Evolutionary conservation across 768 basidiomycete genomes (phyloP).

Genomic region (Termitomyces sp.): DNA sequence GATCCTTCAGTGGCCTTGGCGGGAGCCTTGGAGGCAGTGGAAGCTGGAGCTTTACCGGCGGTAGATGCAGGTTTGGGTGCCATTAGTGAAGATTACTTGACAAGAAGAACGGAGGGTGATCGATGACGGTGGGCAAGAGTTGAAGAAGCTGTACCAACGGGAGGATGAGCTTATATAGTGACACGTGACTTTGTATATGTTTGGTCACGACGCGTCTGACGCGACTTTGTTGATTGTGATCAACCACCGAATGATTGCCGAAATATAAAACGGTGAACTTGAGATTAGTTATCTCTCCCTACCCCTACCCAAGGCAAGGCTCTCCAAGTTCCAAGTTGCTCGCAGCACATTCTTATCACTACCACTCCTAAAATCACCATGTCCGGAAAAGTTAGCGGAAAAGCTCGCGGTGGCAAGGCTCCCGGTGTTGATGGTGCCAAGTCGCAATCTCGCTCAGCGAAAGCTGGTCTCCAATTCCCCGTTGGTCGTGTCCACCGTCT

Average conservation of each 20-base stretch:
- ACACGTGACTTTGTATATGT: slow-evolving; percentile 33
- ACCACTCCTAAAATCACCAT: slow-evolving; percentile 16
- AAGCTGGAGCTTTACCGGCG: slow-evolving; percentile 79
- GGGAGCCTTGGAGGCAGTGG: slow-evolving; percentile 69
- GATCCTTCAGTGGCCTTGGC: slow-evolving; percentile 58
- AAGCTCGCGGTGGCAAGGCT: slow-evolving; percentile 34
- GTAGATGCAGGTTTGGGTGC: slow-evolving; percentile 78
- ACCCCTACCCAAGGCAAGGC: slow-evolving; percentile 7
- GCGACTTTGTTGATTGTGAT: slow-evolving; percentile 32
- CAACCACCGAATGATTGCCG: slow-evolving; percentile 2
- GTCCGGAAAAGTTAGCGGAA: slow-evolving; percentile 34
- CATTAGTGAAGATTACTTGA: slow-evolving; percentile 34
- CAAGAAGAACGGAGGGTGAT: slow-evolving; percentile 3
- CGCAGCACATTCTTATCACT: slow-evolving; percentile 1
- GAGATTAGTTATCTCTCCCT: background rate
- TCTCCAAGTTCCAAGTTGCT: slow-evolving; percentile 10
- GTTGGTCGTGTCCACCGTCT: slow-evolving; percentile 83
- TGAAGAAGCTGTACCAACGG: slow-evolving; percentile 13
- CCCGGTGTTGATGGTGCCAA: slow-evolving; percentile 36
- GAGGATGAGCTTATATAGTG: slow-evolving; percentile 27
- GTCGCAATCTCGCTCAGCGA: slow-evolving; percentile 59
- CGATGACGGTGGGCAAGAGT: slow-evolving; percentile 19
- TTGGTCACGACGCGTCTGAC: slow-evolving; percentile 34
- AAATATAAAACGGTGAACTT: slow-evolving; percentile 22
- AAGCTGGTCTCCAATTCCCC: slow-evolving; percentile 69